These are phyloP conservation scores for Pichia terricola DNA, from an alignment of 1,139 yeast genomes.

Conservation along the genomic window DNA sequence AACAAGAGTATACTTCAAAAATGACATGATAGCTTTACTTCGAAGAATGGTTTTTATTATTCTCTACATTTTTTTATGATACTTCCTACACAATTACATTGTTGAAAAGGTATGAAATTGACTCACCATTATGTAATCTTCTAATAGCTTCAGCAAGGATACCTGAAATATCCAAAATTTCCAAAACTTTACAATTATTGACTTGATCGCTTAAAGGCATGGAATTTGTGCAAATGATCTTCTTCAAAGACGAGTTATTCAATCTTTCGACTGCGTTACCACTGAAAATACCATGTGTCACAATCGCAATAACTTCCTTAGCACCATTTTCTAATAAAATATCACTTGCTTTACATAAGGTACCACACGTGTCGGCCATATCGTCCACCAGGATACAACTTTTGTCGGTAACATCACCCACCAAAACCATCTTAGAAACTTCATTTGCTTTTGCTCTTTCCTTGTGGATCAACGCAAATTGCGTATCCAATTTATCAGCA, in stretches of 20 bases:
- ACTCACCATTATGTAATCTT: constrained; percentile 77
- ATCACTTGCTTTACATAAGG: constrained; percentile 69
- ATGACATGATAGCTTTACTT: not conserved
- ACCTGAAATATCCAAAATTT: constrained; percentile 62
- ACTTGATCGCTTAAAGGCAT: constrained; percentile 54
- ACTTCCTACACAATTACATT: constrained; percentile 25
- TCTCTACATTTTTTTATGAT: not conserved
- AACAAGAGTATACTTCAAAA: not conserved
- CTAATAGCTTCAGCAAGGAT: constrained; percentile 73
- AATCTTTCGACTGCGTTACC: constrained; percentile 60
- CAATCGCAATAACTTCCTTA: constrained; percentile 65
- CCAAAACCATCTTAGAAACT: constrained; percentile 65
- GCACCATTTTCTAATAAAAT: constrained; percentile 51
- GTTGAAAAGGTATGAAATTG: constrained; percentile 64
- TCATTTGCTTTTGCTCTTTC: constrained; percentile 76
- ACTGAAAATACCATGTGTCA: constrained; percentile 72
- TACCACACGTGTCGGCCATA: constrained; percentile 83
- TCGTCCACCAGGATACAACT: constrained; percentile 69
- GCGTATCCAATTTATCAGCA: constrained; percentile 67
- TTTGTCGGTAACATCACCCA: constrained; percentile 67
- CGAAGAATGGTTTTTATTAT: not conserved
- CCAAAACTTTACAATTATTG: constrained; percentile 44
- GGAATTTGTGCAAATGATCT: constrained; percentile 66
- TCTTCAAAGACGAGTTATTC: constrained; percentile 41
- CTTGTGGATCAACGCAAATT: constrained; percentile 73